These are phyloP conservation scores for Agastache rugosa DNA, from an alignment of 257 asterid species.

Conservation along the genomic window DNA sequence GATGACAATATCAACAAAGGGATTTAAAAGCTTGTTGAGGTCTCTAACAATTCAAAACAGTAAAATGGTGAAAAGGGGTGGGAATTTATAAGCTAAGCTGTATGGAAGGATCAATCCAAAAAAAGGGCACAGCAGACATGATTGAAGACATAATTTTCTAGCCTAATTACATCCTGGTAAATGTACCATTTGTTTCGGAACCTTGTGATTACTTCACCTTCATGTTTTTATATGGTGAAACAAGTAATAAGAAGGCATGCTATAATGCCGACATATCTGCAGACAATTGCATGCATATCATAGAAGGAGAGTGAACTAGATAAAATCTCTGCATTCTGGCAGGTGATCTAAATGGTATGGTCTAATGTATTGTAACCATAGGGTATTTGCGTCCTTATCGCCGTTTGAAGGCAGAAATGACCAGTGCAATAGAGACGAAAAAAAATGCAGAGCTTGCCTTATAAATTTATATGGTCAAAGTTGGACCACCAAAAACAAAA, in stretches of 20 bases:
- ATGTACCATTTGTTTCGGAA: background rate
- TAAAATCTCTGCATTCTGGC: background rate
- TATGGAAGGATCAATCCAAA: conserved; percentile 1
- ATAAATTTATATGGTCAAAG: background rate
- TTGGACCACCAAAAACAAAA: conserved; percentile 1
- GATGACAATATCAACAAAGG: background rate
- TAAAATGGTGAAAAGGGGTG: background rate
- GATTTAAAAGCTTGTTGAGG: background rate
- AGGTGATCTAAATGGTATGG: background rate
- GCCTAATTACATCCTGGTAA: conserved; percentile 2
- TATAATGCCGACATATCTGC: background rate
- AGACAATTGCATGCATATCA: conserved; percentile 3
- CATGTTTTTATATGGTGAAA: background rate
- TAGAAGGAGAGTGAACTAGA: background rate
- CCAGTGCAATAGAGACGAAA: background rate
- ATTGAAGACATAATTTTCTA: background rate
- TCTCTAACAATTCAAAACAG: background rate
- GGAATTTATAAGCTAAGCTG: background rate
- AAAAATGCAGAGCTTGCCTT: background rate
- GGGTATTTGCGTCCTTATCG: background rate
- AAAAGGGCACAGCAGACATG: background rate
- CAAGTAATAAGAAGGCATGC: background rate
- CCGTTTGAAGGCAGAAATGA: background rate
- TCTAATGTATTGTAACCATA: background rate
- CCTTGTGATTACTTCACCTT: background rate